A percentile compares a stretch with the other conserved stretches of the same genome.
phyloP scores from a whole-genome alignment of 2,329 filamentous ascomycete species.

The Knufia fluminis region DNA sequence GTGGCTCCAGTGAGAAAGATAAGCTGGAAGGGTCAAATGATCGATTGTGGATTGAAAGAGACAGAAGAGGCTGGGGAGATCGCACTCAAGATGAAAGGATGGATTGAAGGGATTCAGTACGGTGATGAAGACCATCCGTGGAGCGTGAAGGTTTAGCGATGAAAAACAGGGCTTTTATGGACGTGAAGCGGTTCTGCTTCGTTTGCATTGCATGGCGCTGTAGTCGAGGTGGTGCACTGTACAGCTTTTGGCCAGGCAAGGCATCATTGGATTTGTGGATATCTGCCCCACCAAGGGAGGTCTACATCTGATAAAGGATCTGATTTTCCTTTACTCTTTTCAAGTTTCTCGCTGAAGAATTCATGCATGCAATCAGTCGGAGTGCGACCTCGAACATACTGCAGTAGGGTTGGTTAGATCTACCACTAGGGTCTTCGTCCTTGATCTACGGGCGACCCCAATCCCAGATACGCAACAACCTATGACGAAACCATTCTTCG shows the following conservation, averaged over 20 bases:
- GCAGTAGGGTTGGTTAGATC: not conserved
- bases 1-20: conserved; percentile 85
- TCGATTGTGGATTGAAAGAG: conserved; percentile 74
- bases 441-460: not conserved
- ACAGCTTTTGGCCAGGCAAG: not conserved
- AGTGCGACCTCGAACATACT: too few relatives aligned
- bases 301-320: too few relatives aligned
- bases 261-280: too few relatives aligned
- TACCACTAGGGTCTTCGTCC: not conserved
- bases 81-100: conserved; percentile 79
- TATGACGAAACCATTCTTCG: not conserved
- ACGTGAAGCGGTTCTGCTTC: not conserved
- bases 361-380: too few relatives aligned
- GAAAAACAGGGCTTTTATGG: not conserved
- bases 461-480: not conserved
- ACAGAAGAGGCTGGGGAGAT: conserved; percentile 81
- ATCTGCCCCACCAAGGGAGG: too few relatives aligned
- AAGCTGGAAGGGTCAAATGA: conserved; percentile 71
- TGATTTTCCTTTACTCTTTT: too few relatives aligned
- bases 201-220: not conserved
- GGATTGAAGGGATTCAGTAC: conserved; percentile 94
- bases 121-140: conserved; percentile 86
- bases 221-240: not conserved
- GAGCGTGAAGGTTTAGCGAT: conserved; percentile 44
- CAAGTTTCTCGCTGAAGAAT: too few relatives aligned